These are phyloP conservation scores for Allantophomopsis lycopodina DNA, from an alignment of 2,329 filamentous ascomycete species.

Conservation along the genomic window DNA sequence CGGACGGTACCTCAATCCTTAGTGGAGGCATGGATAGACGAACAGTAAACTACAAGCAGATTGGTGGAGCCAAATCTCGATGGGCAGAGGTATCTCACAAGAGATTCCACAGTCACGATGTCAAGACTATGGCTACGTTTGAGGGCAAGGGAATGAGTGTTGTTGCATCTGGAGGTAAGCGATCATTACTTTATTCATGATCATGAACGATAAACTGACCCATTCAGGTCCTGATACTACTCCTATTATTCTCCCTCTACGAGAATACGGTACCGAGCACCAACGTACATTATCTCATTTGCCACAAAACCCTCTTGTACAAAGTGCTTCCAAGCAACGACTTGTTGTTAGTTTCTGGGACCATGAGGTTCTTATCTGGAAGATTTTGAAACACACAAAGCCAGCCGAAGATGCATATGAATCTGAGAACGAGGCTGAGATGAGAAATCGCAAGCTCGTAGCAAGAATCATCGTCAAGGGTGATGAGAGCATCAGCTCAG, in stretches of 20 bases:
- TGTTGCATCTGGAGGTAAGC: constrained; percentile 76
- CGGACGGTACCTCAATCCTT: constrained; percentile 68
- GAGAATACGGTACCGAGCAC: constrained; percentile 63
- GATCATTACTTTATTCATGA: background rate
- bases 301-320: constrained; percentile 62
- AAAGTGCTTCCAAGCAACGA: constrained; percentile 59
- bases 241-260: constrained; percentile 70
- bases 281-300: constrained; percentile 73
- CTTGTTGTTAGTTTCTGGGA: constrained; percentile 89
- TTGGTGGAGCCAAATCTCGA: constrained; percentile 41
- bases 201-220: constrained; percentile 16
- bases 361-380: constrained; percentile 75
- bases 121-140: constrained; percentile 86
- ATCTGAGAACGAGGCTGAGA: constrained; percentile 18
- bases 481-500: constrained; percentile 73
- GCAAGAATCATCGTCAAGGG: constrained; percentile 57
- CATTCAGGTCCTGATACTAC: constrained; percentile 66
- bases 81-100: constrained; percentile 84
- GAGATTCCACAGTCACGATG: constrained; percentile 83
- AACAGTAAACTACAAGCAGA: constrained; percentile 69
- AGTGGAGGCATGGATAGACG: constrained; percentile 87
- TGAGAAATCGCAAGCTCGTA: constrained; percentile 46
- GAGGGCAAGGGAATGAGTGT: constrained; percentile 76
- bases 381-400: constrained; percentile 22
- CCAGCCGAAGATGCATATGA: constrained; percentile 25